Evolutionary conservation across 805 yeast species (phyloP), one percentile per base, ranked within the genome.

Genomic region (Wickerhamomyces hampshirensis): DNA sequence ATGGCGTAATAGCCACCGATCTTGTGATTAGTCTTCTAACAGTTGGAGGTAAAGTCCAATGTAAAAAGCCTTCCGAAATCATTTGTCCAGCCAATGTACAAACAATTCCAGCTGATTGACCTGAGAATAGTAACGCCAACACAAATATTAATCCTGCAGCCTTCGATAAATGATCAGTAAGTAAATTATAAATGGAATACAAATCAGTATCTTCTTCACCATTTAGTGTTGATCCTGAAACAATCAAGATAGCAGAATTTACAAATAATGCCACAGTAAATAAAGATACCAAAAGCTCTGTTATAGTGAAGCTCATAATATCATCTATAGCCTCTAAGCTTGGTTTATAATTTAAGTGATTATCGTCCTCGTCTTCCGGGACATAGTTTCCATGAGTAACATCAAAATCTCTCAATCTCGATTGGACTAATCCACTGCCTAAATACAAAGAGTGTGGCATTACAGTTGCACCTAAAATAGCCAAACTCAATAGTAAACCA

Each of bases 31-130:
- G 70, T 42, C 97, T 70, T 50, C 95, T 72, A 9, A 84, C 60
- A 35, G 85, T 85, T 5, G 96, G 96, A 12, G 87, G 76, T 34
- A 88, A 68, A 7, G 82, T 66, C 85, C 95, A 84, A 46, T 74
- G 72, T 29, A 85, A 67, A 51, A 87, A 89, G 2, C 97, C 97
- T 59, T 88, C 97, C 55, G 86, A 80, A 9, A 88, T 93, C 86
- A 87, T 86, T 58, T 88, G 97, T 13, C 96, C 95, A 7, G 96
- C 88, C 43, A 88, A 67, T 0, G 97, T 88, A 56, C 95, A 87
- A n/a, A 88, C 95, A 23, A 91, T 84, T 26, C 96, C 97, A 2
- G 96, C 96, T 57, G 89, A 79, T 53, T 88, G 88, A 10, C 97
- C 97, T 2, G 85, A 77, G 41, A 85, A 81, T 30, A 89, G 63